Base-by-base conservation (phyloP, 2,329 filamentous ascomycete genomes). In the Karstenula rhodostoma region DNA sequence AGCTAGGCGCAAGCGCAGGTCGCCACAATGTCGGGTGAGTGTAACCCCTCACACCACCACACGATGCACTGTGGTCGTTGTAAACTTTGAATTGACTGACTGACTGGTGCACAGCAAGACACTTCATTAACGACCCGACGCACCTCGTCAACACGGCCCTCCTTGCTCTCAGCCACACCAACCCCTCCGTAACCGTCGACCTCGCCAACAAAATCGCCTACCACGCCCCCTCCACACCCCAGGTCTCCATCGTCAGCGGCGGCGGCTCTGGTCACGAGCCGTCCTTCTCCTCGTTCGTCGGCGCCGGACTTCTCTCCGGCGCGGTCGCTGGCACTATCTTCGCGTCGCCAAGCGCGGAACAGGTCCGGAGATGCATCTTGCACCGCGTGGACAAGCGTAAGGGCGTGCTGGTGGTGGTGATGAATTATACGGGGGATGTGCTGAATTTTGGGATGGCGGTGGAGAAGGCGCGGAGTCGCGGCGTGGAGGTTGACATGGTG, bases 361-460 rank as follows among this genome's bases (percentile, higher is more conserved):
- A 97, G 80, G 89, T 97, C 57, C 87, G 92, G 57, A 84, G 86
- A 66, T 92, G 89, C 60, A 90, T 96, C 56, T 86, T 89, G 72
- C 86, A 88, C 44, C 85, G 91, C 22, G 90, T 96, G 3, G 87
- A 91, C 62, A 85, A 85, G 3, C 83, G 86, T 47, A 86, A 87
- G 63, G 94, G 94, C 25, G 90, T 97, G 1, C 78, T 97, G 43
- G 90, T 97, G n/a, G 89, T 94, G 6, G 91, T 96, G 32, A 97
- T 96, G 92, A 97, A 97, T 78, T 96, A 96, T 78, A 96, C 93
- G 33, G 82, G 82, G 2, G 82, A 84, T 62, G 77, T 97, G 56
- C 85, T 97, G 67, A 96, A 97, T 80, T 97, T 97, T 74, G 94
- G 93, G 57, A 90, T 97, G 86, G 94, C 90, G 0, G 92, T 95